Evolutionary conservation across 805 yeast genomes (phyloP), one percentile per base, ranked within the genome.

Genomic region (Lipomyces mesembrius): DNA sequence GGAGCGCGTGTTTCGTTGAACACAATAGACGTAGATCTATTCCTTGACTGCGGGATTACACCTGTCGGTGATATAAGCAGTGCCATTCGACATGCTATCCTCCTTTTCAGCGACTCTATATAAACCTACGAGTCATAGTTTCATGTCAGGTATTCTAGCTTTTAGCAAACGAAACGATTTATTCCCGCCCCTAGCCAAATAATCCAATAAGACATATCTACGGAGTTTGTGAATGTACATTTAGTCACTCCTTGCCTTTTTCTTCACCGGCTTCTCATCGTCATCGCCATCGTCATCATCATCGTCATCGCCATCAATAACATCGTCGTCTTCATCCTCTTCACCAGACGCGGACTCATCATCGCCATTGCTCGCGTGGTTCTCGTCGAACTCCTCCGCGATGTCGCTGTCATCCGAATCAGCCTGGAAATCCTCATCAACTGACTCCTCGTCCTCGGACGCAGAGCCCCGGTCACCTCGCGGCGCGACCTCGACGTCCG

Each of bases 381-480:
- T 90, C 12, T 92, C 88, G 74, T 90, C 94, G 74, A 83, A 91
- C 77, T 91, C 97, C 78, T 90, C 96, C 7, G 93, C 96, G 54
- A 87, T 87, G 72, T 90, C 96, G 51, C 87, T 85, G 54, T 85
- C 91, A 35, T 81, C 87, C 29, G 66, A 74, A 46, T 79, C 84
- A 35, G 78, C 84, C 29, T 88, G 83, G 81, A 93, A 94, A 78
- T 94, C 98, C 76, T 89, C 97, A 79, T 92, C 98, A 12, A 75
- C 81, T 12, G 67, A 59, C 74, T 90, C 97, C 60, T 80, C 83
- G 63, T 87, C 90, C 67, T 90, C 96, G 64, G 87, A 97, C 2
- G 94, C 97, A 70, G 95, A 89, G 12, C 85, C 84, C 5, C 88
- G 86, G 69, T 82, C 86, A 57, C 79, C 82, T n/a, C 70, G n/a